These are phyloP conservation scores for Fusarium siculi DNA, from an alignment of 2,329 filamentous ascomycete genomes.

Conservation along the genomic window DNA sequence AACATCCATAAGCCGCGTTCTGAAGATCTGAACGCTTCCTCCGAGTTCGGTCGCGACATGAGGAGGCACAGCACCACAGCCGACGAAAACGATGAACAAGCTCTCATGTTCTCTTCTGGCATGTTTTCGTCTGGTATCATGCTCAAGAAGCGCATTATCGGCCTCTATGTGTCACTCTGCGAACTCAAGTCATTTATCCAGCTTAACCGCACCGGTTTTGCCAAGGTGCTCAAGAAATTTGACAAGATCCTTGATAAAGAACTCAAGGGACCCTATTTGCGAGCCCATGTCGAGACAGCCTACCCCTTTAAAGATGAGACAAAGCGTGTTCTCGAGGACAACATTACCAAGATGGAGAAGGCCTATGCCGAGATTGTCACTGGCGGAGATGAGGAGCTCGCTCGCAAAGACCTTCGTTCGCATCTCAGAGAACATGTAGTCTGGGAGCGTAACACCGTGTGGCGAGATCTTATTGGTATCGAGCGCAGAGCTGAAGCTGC, in stretches of 20 bases:
- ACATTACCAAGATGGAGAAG: constrained; percentile 79
- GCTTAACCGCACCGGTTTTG: constrained; percentile 95
- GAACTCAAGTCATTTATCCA: constrained; percentile 96
- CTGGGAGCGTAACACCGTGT: constrained; percentile 98
- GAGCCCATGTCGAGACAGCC: constrained; percentile 76
- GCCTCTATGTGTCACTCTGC: constrained; percentile 90
- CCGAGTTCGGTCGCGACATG: constrained; percentile 62
- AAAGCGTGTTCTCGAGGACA: constrained; percentile 74
- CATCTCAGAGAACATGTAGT: constrained; percentile 97
- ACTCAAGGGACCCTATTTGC: constrained; percentile 81
- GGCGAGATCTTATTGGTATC: constrained; percentile 98
- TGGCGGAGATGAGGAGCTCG: constrained; percentile 78
- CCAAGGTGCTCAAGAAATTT: constrained; percentile 97
- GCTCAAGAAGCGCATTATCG: constrained; percentile 90
- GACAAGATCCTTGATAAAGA: constrained; percentile 93
- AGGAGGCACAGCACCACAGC: constrained; percentile 74
- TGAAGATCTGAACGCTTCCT: constrained; percentile 69
- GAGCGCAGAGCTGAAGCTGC: constrained; percentile 95
- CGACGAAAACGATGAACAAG: constrained; percentile 83
- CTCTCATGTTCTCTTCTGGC: constrained; percentile 71
- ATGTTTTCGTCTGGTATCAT: constrained; percentile 77
- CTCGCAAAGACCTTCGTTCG: constrained; percentile 86
- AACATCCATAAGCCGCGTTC: constrained; percentile 52
- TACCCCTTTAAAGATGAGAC: constrained; percentile 84
- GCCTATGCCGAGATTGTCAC: constrained; percentile 86